These are phyloP conservation scores for Trebouxiophyceae sp. DNA, from an alignment of 163 green algal genomes.

Conservation along the genomic window DNA sequence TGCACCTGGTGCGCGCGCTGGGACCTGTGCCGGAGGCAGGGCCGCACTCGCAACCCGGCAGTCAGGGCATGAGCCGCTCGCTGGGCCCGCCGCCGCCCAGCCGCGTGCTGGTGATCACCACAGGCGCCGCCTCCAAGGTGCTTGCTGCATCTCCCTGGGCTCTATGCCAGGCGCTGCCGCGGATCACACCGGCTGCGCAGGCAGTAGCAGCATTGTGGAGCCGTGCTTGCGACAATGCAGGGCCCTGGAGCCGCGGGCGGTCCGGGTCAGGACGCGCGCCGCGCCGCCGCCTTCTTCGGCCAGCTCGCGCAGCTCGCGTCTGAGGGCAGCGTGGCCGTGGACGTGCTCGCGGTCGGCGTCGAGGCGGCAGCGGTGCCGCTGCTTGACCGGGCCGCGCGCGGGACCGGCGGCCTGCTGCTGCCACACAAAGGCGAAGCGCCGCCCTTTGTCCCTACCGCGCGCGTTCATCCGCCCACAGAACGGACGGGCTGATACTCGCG, in stretches of 20 bases:
- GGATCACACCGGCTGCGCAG: no score
- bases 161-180: not conserved
- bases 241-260: not conserved
- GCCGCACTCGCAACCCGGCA: not conserved
- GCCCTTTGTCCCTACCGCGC: not conserved
- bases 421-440: not conserved
- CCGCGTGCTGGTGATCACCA: constrained; percentile 13
- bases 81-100: not conserved
- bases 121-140: constrained; percentile 11
- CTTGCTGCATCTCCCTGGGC: not conserved
- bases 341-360: constrained; percentile 9
- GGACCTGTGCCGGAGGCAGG: not conserved
- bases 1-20: not conserved
- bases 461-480: not conserved
- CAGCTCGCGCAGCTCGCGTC: not conserved
- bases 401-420: constrained; percentile 1
- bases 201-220: no score
- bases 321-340: constrained; percentile 1
- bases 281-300: not conserved
- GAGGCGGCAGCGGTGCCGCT: constrained; percentile 7
- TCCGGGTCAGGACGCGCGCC: not conserved
- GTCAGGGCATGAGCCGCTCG: not conserved
- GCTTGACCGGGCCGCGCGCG: constrained; percentile 5
- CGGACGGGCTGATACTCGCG: not conserved
- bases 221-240: no score